Evolutionary conservation across 2,329 filamentous ascomycete genomes (phyloP).

Genomic region (Peltaster fructicola): DNA sequence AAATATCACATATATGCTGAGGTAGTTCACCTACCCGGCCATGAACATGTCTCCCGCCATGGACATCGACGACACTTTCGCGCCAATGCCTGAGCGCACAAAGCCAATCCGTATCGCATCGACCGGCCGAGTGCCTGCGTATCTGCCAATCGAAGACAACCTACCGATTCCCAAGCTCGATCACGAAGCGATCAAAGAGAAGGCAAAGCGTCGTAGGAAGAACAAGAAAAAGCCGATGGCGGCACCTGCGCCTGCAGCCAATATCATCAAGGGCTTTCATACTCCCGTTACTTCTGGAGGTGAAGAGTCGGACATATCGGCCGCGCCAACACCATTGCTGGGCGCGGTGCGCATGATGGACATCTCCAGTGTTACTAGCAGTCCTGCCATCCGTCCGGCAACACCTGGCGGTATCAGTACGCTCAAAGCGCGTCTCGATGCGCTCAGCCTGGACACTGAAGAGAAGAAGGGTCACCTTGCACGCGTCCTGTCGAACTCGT

Average conservation of each 20-base stretch:
- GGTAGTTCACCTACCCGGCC: constrained; percentile 2
- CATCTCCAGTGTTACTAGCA: constrained; percentile 32
- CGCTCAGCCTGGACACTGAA: constrained; percentile 49
- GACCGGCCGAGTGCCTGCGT: constrained; percentile 10
- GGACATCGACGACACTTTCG: constrained; percentile 15
- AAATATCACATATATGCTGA: constrained; percentile 6
- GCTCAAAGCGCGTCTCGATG: constrained; percentile 65
- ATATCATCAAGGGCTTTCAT: constrained; percentile 31
- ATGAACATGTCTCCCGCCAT: constrained; percentile 18
- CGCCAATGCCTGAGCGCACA: constrained; percentile 13
- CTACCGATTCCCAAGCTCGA: constrained; percentile 16
- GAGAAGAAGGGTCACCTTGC: constrained; percentile 29
- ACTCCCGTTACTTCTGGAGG: constrained; percentile 35
- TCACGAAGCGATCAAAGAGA: constrained; percentile 18
- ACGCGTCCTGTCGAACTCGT: constrained; percentile 17
- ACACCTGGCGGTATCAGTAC: constrained; percentile 53
- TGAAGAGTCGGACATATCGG: constrained; percentile 36
- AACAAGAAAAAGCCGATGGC: constrained; percentile 20
- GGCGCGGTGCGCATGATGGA: constrained; percentile 23
- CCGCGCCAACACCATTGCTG: constrained; percentile 18
- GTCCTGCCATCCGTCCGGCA: constrained; percentile 28
- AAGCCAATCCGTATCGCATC: constrained; percentile 17
- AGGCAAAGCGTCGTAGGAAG: constrained; percentile 22
- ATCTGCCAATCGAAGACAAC: constrained; percentile 6
- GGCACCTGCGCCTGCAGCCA: constrained; percentile 21